Evolutionary conservation across 768 basidiomycete species (phyloP).

Genomic region (Leucocoprinus leucothites): DNA sequence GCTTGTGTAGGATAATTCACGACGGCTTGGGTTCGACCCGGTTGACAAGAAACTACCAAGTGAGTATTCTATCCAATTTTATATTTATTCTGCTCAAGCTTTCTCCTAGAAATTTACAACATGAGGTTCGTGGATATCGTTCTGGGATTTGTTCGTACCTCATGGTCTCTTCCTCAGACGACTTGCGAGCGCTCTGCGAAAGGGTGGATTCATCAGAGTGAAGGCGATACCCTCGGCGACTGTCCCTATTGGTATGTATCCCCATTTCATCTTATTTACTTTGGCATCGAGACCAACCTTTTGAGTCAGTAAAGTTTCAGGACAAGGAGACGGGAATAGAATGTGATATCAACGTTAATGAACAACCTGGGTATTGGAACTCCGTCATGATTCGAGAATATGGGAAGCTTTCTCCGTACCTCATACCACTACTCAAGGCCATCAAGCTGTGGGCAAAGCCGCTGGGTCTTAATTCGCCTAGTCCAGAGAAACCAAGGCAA

Average conservation of each 20-base stretch:
- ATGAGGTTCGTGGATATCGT: slow-evolving; percentile 17
- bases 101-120: slow-evolving; percentile 25
- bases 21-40: slow-evolving; percentile 17
- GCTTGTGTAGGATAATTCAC: slow-evolving; percentile 21
- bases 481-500: slow-evolving; percentile 12
- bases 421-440: slow-evolving; percentile 40
- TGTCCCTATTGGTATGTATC: slow-evolving; percentile 40
- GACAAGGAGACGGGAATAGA: slow-evolving; percentile 38
- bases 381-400: slow-evolving; percentile 51
- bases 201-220: slow-evolving; percentile 31
- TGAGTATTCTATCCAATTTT: neutral
- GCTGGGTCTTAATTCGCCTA: slow-evolving; percentile 46
- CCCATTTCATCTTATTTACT: neutral
- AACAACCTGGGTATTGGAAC: slow-evolving; percentile 52
- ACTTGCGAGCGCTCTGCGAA: slow-evolving; percentile 26
- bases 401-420: slow-evolving; percentile 39
- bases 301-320: slow-evolving; percentile 44
- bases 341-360: slow-evolving; percentile 63
- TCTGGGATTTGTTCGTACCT: neutral
- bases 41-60: slow-evolving; percentile 7
- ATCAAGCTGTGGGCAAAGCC: slow-evolving; percentile 63
- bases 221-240: slow-evolving; percentile 31
- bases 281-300: slow-evolving; percentile 1
- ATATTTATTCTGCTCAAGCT: neutral
- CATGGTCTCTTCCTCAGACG: slow-evolving; percentile 18